Percentiles rank a stretch among this genome's conserved stretches.
Evolutionary conservation across 345 rosid species (phyloP).

Genomic region (Abelmoschus esculentus): DNA sequence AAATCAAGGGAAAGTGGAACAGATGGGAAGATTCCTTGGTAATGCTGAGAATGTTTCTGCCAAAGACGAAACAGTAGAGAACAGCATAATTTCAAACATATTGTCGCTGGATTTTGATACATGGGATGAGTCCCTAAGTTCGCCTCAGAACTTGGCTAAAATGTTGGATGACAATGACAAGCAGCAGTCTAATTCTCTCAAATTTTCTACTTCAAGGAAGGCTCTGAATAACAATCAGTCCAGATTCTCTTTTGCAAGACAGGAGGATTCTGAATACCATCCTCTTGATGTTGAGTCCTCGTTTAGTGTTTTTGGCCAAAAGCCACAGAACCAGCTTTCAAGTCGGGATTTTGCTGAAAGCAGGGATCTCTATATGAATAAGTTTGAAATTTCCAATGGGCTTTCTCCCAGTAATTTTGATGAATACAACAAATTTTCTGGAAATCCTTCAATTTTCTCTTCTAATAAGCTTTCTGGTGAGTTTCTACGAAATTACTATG

Average conservation of each 20-base stretch:
- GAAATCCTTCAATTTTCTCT: conserved; percentile 31
- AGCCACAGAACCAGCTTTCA: conserved; percentile 28
- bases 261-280: conserved; percentile 48
- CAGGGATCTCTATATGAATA: conserved; percentile 35
- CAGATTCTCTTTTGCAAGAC: conserved; percentile 82
- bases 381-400: conserved; percentile 38
- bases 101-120: conserved; percentile 66
- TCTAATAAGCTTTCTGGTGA: conserved; percentile 55
- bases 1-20: conserved; percentile 26
- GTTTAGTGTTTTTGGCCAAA: conserved; percentile 30
- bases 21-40: conserved; percentile 18
- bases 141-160: conserved; percentile 57
- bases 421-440: conserved; percentile 30
- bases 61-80: conserved; percentile 40
- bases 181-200: conserved; percentile 32
- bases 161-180: conserved; percentile 48
- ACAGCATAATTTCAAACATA: conserved; percentile 68
- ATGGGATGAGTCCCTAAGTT: conserved; percentile 69
- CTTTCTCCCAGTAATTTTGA: conserved; percentile 39
- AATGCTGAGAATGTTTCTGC: conserved; percentile 22
- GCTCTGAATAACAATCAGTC: conserved; percentile 57
- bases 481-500: conserved; percentile 16
- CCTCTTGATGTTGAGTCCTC: conserved; percentile 29
- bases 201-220: conserved; percentile 41
- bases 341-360: conserved; percentile 34